Percentiles rank a stretch among this genome's conserved stretches.
Evolutionary conservation across 129 eudicot genomes (phyloP).

Genomic region (Helichrysum umbraculigerum): DNA sequence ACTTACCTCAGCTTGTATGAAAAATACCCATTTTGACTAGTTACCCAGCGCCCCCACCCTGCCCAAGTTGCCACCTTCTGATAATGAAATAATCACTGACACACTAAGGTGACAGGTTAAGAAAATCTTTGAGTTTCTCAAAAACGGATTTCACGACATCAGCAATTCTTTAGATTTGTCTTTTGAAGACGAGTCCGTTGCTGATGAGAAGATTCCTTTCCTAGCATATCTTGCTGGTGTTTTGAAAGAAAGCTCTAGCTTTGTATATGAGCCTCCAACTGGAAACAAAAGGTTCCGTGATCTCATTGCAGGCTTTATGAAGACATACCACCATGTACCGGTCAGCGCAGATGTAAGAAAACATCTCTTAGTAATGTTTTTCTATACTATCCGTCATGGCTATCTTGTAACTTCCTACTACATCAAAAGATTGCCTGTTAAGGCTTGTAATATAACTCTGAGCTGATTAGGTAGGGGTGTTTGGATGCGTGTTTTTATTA

Average conservation of each 20-base stretch:
- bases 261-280: conserved; percentile 84
- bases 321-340: conserved; percentile 86
- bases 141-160: conserved; percentile 78
- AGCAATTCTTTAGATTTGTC: conserved; percentile 84
- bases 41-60: neutral
- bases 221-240: conserved; percentile 91
- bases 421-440: neutral
- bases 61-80: neutral
- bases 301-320: conserved; percentile 88
- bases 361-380: neutral
- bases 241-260: conserved; percentile 63
- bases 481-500: neutral
- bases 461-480: conserved; percentile 3
- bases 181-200: conserved; percentile 84
- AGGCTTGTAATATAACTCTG: conserved; percentile 15
- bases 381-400: neutral
- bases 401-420: neutral
- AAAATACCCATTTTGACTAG: neutral
- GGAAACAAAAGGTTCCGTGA: conserved; percentile 85
- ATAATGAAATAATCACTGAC: conserved; percentile 25
- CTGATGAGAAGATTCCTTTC: conserved; percentile 97
- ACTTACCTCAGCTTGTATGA: neutral
- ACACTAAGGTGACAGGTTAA: conserved; percentile 65
- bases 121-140: conserved; percentile 85
- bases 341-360: conserved; percentile 75